Conservation (phyloP, 2,329 filamentous ascomycete species). For the Calonectria honghensis region DNA sequence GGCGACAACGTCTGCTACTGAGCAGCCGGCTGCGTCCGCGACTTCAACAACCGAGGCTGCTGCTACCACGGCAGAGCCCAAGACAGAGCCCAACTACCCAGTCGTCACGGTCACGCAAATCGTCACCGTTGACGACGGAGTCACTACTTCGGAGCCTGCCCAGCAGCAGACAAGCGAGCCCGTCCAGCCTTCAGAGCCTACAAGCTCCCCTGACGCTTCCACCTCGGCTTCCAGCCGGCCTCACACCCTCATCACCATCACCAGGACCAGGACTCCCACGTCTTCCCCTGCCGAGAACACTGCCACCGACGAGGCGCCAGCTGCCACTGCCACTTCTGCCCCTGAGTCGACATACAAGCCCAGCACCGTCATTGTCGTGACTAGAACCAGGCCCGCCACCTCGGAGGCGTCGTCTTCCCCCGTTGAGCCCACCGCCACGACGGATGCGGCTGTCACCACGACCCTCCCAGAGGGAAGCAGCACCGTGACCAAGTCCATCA, state of each 20-base stretch:
- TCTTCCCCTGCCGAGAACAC: slow-evolving; percentile 28
- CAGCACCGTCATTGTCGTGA: not conserved
- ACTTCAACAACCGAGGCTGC: slow-evolving; percentile 34
- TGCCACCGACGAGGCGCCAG: slow-evolving; percentile 1
- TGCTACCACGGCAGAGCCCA: slow-evolving; percentile 40
- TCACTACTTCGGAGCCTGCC: slow-evolving; percentile 16
- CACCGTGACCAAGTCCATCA: slow-evolving; percentile 56
- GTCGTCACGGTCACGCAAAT: slow-evolving; percentile 58
- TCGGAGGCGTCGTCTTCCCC: slow-evolving; percentile 6
- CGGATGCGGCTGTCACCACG: slow-evolving; percentile 28
- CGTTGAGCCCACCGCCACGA: slow-evolving; percentile 3
- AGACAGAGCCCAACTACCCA: slow-evolving; percentile 45
- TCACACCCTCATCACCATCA: not conserved
- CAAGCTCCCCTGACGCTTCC: not conserved
- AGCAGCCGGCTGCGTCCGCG: slow-evolving; percentile 43
- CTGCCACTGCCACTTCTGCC: slow-evolving; percentile 3
- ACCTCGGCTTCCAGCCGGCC: not conserved
- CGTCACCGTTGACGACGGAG: slow-evolving; percentile 55
- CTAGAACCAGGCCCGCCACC: not conserved
- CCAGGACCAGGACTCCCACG: slow-evolving; percentile 34
- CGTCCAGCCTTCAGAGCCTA: slow-evolving; percentile 6
- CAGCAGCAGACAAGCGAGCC: slow-evolving; percentile 29
- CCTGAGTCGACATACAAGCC: slow-evolving; percentile 1
- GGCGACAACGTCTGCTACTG: slow-evolving; percentile 27
- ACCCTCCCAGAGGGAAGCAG: slow-evolving; percentile 41